Conservation (phyloP, 169 alveolate genomes). For the Plasmodium knowlesi region DNA sequence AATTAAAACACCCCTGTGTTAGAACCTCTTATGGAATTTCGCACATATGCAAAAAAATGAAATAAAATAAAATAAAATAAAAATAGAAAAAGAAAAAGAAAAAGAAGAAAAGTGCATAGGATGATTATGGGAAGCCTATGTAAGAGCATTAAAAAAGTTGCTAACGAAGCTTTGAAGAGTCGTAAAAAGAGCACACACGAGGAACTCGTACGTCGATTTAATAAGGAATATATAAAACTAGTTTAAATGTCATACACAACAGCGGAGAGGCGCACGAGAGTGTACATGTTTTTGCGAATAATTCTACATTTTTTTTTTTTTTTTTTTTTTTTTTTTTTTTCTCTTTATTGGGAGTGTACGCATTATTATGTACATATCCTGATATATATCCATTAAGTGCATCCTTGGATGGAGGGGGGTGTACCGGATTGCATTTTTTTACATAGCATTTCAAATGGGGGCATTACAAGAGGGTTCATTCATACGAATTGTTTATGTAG, state of each 20-base stretch:
- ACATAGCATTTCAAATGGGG: neutral
- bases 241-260: neutral
- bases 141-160: neutral
- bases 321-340: conserved; percentile 14
- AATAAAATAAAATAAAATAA: neutral
- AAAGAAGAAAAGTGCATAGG: neutral
- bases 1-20: neutral
- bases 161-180: neutral
- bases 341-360: neutral
- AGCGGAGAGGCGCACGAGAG: neutral
- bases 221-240: neutral
- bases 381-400: conserved; percentile 19
- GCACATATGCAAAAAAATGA: neutral
- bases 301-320: conserved; percentile 30
- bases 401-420: neutral
- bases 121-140: neutral
- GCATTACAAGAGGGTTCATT: neutral
- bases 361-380: neutral
- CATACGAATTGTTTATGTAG: neutral
- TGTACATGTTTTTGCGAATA: conserved; percentile 32
- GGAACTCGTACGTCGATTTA: neutral
- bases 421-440: neutral
- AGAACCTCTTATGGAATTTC: neutral
- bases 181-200: neutral
- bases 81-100: no score